Conservation (phyloP, 139 green algal genomes). For the Chlamydomonas eustigma region DNA sequence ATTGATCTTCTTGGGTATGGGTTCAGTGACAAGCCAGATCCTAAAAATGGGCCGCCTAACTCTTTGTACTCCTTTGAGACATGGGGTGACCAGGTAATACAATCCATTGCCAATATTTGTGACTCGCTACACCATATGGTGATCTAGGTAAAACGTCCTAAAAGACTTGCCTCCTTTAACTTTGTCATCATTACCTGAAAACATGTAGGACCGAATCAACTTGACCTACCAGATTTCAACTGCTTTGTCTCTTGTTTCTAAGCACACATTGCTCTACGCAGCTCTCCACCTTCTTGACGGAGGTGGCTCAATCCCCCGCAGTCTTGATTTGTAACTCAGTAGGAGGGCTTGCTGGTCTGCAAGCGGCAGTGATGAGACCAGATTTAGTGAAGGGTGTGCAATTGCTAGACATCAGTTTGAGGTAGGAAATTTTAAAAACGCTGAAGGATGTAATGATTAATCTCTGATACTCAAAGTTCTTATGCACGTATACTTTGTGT, state of each 20-base stretch:
- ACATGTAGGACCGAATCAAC: too few relatives aligned
- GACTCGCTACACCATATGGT: too few relatives aligned
- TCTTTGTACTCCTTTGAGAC: constrained; percentile 52
- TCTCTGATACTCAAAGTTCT: not conserved
- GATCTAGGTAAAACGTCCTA: too few relatives aligned
- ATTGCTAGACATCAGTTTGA: constrained; percentile 46
- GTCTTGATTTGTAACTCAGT: constrained; percentile 84
- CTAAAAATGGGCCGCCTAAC: constrained; percentile 40
- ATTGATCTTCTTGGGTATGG: constrained; percentile 92
- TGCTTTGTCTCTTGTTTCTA: too few relatives aligned
- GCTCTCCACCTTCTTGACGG: constrained; percentile 72
- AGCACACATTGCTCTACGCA: too few relatives aligned
- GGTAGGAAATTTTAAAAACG: constrained; percentile 35
- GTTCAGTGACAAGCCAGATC: constrained; percentile 78
- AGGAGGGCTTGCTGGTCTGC: constrained; percentile 40
- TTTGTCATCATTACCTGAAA: too few relatives aligned
- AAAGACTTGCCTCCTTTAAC: too few relatives aligned
- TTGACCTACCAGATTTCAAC: too few relatives aligned
- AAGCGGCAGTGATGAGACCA: constrained; percentile 31
- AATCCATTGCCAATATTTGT: too few relatives aligned
- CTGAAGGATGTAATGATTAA: not conserved
- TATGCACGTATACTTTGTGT: constrained; percentile 5
- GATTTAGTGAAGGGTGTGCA: constrained; percentile 66
- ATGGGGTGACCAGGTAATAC: constrained; percentile 59
- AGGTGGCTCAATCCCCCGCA: constrained; percentile 48